Base-by-base conservation (phyloP, 2,329 filamentous ascomycete species). In the Aspergillus hiratsukae region DNA sequence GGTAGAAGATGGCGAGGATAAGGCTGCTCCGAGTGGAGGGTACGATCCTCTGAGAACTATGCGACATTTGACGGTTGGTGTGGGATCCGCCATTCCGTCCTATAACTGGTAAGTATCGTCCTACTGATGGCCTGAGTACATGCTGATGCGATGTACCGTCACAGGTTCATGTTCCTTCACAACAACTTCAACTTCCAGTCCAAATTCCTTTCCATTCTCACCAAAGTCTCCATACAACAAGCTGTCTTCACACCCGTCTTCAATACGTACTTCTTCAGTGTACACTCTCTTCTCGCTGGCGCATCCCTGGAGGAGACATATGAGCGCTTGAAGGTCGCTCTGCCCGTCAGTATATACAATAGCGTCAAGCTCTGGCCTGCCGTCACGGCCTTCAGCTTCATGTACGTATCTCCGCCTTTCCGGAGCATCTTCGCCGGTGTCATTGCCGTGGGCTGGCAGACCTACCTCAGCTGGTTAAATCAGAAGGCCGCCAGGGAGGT, bases 391-490 rank as follows among this genome's bases (percentile, higher is more conserved):
- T 87, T 97, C 69, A 92, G 82, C 72, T 95, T 97, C 68, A 85
- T 88, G n/a, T 94, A 90, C 66, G 78, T 97, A 4, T 84, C 87
- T 27, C 79, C 91, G 49, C 86, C 93, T 68, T 93, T 90, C 73
- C 80, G 92, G 51, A 89, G 86, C 64, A 81, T 96, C 17, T 94
- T 96, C 64, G 85, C 88, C 0, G 90, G 89, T 1, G 76, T 88
- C 6, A 82, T 96, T 61, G 90, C 90, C 1, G 87, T 96, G 52
- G 89, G 89, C 0, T 97, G 92, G 92, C 92, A 96, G 81, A 91
- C 90, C 0, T 97, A 96, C 78, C 69, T 97, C 64, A 90, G 87
- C 64, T 89, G 86, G 72, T 73, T 96, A 67, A 96, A 96, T 66
- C 82, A 87, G 66, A 78, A 79, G 59, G 90, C 89, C 1, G 90